Base-by-base conservation (phyloP, 1,139 yeast species). In the Suhomyces atakaporum region DNA sequence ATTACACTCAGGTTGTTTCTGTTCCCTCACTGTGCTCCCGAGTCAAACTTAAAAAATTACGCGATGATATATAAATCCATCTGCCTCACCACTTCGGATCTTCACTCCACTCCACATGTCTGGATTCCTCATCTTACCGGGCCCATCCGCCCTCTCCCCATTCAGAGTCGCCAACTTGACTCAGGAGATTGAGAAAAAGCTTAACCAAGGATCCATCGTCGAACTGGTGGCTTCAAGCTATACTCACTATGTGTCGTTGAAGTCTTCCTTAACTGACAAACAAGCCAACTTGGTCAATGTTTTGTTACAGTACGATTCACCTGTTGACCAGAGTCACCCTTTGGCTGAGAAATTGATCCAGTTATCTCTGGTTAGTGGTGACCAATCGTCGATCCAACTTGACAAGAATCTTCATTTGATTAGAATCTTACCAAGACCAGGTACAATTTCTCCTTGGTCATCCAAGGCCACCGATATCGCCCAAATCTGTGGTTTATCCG, bases 401-500 rank as follows among this genome's bases (percentile, higher is more conserved):
- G 80, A 69, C 26, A 64, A 69, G 12, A 79, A 81, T 54, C 64
- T 79, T 24, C 76, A 78, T 45, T 66, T 89, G 50, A 66, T 92
- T 36, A 76, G 95, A 58, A 75, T 94, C 38, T 73, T 90, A 40
- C 98, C 99, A 31, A 80, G 98, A 62, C 73, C 92, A 7, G 98
- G 98, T 42, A 92, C 98, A 16, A 89, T 92, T 48, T 90, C 97
- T 16, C 98, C 98, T 22, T 94, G 99, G 99, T 88, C 97, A 12
- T 90, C 98, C 12, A 94, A 94, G 66, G 99, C 99, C 24, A 90
- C 98, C 30, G 92, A 92, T 62, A 94, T 94, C 50, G 78, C 94
- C 34, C 79, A 80, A 40, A 95, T 86, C 35, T 88, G 97, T 66
- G 97, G 97, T 5, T 74, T 92, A 42, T 75, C 73, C 27, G 73